A percentile compares a stretch with the other conserved stretches of the same genome.
Conservation (phyloP, 345 rosid genomes). For the Ricinus communis region DNA sequence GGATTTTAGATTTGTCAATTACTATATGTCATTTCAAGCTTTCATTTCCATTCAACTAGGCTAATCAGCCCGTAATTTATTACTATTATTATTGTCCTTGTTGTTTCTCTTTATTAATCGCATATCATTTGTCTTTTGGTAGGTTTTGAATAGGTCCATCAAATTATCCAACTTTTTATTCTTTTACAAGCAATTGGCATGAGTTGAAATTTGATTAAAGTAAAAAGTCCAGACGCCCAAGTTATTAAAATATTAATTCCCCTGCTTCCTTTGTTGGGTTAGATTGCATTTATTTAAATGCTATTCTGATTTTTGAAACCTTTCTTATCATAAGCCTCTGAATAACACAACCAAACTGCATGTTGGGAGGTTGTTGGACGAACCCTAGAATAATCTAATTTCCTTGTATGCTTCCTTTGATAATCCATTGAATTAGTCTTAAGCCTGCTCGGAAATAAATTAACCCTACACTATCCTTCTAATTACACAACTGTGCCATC, state of each 20-base stretch:
- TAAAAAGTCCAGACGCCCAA: neutral
- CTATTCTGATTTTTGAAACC: neutral
- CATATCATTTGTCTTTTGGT: conserved; percentile 14
- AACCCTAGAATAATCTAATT: conserved; percentile 8
- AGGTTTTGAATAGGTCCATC: conserved; percentile 33
- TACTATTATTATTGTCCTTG: neutral
- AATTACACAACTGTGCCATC: no score
- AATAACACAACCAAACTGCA: conserved; percentile 31
- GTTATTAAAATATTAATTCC: neutral
- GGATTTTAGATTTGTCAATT: neutral
- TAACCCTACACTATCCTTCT: no score
- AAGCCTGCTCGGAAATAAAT: no score
- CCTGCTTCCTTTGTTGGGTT: conserved; percentile 13
- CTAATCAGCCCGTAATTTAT: neutral
- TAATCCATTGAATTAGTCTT: conserved; percentile 14
- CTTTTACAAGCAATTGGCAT: conserved; percentile 12
- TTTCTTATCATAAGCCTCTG: conserved; percentile 4
- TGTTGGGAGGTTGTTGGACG: conserved; percentile 44
- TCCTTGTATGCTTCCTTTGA: neutral
- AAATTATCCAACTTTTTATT: conserved; percentile 2
- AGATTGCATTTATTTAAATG: conserved; percentile 20
- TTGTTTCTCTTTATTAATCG: neutral
- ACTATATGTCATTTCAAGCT: neutral
- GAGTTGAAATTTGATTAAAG: conserved; percentile 20
- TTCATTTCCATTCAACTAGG: neutral